A percentile compares a stretch with the other conserved stretches of the same genome.
Conservation (phyloP, 495 filamentous ascomycete species). For the Cercophora scortea region DNA sequence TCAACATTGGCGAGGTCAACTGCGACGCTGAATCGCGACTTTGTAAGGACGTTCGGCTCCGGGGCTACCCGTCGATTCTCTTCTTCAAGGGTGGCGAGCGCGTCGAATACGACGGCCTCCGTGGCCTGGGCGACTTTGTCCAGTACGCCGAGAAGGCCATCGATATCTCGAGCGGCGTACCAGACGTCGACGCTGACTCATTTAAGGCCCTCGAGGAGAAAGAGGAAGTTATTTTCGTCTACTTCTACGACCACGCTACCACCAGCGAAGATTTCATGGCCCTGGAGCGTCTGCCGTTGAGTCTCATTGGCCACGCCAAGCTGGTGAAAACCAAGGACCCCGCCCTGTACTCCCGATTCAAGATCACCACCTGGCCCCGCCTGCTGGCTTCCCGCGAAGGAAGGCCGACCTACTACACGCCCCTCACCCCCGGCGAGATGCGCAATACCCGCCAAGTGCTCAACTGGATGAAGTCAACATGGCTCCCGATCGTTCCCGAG, state of each 20-base stretch:
- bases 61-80: constrained; percentile 77
- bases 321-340: constrained; percentile 81
- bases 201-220: constrained; percentile 86
- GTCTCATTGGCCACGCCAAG: constrained; percentile 82
- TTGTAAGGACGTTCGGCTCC: constrained; percentile 79
- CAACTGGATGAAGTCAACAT: constrained; percentile 89
- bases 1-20: constrained; percentile 95
- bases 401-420: constrained; percentile 78
- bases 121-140: constrained; percentile 86
- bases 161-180: constrained; percentile 65
- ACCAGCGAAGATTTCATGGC: constrained; percentile 85
- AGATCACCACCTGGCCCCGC: constrained; percentile 91
- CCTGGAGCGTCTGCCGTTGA: constrained; percentile 75
- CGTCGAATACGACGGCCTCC: constrained; percentile 87
- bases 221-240: constrained; percentile 91
- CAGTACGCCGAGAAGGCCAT: constrained; percentile 80
- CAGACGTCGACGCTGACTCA: constrained; percentile 64
- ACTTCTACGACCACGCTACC: constrained; percentile 94
- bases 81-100: constrained; percentile 90
- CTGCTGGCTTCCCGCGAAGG: constrained; percentile 85
- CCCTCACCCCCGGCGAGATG: constrained; percentile 80
- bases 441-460: constrained; percentile 74
- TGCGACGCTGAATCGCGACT: constrained; percentile 77
- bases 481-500: constrained; percentile 96
- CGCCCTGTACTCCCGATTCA: constrained; percentile 68